phyloP scores from a whole-genome alignment of 306 rosid species.

The Prunus davidiana region DNA sequence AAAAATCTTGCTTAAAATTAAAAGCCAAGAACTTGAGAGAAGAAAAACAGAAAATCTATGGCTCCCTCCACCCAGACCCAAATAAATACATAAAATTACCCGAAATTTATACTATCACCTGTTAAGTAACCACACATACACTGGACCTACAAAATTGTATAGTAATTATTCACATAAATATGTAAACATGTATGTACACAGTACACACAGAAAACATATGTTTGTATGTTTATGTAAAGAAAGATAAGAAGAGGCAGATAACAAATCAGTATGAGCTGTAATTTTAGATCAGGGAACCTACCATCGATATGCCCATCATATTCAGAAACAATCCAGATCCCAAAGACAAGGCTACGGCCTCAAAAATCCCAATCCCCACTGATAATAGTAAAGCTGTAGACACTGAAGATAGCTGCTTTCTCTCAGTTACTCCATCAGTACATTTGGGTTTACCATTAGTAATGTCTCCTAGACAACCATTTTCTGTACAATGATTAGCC shows the following conservation, averaged over 20 bases:
- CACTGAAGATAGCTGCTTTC: conserved; percentile 79
- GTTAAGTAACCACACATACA: not conserved
- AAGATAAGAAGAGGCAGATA: not conserved
- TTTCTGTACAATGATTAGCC: conserved; percentile 33
- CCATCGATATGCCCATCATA: conserved; percentile 73
- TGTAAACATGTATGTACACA: not conserved
- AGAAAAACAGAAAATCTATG: not conserved
- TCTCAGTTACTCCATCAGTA: conserved; percentile 24
- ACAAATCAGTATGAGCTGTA: not conserved
- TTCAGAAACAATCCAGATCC: conserved; percentile 68
- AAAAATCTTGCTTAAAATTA: not conserved
- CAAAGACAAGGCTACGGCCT: conserved; percentile 73
- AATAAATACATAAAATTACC: not conserved
- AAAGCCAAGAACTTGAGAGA: not conserved
- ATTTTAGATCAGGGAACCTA: conserved; percentile 36
- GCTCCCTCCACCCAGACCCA: not conserved
- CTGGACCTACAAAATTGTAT: not conserved
- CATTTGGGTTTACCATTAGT: conserved; percentile 46
- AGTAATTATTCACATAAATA: not conserved
- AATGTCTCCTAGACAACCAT: conserved; percentile 20
- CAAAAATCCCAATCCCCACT: conserved; percentile 71
- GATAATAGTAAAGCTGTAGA: conserved; percentile 92
- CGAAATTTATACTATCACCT: not conserved
- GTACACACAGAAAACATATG: not conserved
- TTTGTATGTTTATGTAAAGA: not conserved